phyloP scores from a whole-genome alignment of 768 basidiomycete species.

The Auricularia sp. region DNA sequence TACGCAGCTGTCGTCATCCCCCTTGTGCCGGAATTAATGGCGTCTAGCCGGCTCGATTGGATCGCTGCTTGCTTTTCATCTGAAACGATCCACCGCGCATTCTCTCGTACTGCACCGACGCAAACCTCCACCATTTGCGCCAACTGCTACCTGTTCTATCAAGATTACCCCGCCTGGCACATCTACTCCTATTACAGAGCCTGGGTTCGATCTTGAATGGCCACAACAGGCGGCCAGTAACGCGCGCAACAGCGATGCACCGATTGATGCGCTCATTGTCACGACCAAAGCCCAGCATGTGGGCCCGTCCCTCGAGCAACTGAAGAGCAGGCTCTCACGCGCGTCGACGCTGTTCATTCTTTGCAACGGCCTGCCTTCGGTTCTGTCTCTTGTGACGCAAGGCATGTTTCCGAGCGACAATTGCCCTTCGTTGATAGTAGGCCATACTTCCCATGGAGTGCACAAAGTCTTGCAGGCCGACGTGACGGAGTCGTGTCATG shows the following conservation, averaged over 20 bases:
- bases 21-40: not conserved
- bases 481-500: not conserved
- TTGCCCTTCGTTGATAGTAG: not conserved
- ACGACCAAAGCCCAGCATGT: not conserved
- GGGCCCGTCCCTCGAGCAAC: not conserved
- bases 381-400: not conserved
- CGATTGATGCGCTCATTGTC: not conserved
- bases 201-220: not conserved
- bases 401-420: not conserved
- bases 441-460: not conserved
- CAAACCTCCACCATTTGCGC: not conserved
- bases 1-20: not conserved
- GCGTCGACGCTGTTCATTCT: not conserved
- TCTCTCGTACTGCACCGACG: not conserved
- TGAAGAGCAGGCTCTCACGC: not conserved
- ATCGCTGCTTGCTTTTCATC: not conserved
- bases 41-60: not conserved
- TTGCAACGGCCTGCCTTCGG: not conserved
- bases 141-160: not conserved
- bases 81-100: not conserved
- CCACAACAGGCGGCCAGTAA: not conserved
- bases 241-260: too few relatives aligned
- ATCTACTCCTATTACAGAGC: not conserved
- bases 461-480: not conserved
- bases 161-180: not conserved